Evolutionary conservation across 1,284 basidiomycete species (phyloP), one percentile per base, ranked within the genome.

Genomic region (Ganoderma lingzhi): DNA sequence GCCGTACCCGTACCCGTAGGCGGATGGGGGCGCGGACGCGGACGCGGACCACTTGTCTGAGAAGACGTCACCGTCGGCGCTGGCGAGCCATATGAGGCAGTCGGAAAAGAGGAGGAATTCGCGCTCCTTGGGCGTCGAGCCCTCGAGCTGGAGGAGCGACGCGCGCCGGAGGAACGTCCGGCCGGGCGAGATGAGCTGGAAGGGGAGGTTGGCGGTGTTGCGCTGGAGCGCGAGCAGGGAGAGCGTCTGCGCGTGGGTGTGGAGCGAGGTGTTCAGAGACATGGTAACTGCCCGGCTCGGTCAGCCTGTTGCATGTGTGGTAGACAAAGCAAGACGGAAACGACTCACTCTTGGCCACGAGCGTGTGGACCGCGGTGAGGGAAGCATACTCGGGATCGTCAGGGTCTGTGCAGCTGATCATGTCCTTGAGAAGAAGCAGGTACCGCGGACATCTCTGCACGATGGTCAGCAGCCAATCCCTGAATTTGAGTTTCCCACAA

Each of bases 371-470:
- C 32, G 84, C 81, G 39, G 83, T 83, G 19, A 96, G 82, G 42
- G 87, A 87, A 3, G 80, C 79, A 74, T 89, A 85, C 76, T 95
- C 94, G 8, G 86, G 82, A 70, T 93, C 90, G 1, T 88, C 87
- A 6, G 82, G 79, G 56, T 88, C 85, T 2, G 92, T 94, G 71
- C 87, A 88, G 15, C 80, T 78, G 30, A 95, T 87, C 39, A 96
- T 83, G 75, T 96, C 95, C 79, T 91, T 92, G 62, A 96, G 85
- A 6, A 96, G 82, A 15, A 96, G 84, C 6, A 95, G 84, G 76
- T 96, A 96, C 67, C 95, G 86, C 12, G 95, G 95, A 78, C 95
- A 95, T 60, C 95, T 86, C 80, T 96, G 95, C 0, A 96, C 91
- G 62, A 95, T 90, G 6, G 91, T 94, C 66, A 96, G 83, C n/a